Base-by-base conservation (phyloP, 305 asterid species). In the Stenogyne calaminthoides region DNA sequence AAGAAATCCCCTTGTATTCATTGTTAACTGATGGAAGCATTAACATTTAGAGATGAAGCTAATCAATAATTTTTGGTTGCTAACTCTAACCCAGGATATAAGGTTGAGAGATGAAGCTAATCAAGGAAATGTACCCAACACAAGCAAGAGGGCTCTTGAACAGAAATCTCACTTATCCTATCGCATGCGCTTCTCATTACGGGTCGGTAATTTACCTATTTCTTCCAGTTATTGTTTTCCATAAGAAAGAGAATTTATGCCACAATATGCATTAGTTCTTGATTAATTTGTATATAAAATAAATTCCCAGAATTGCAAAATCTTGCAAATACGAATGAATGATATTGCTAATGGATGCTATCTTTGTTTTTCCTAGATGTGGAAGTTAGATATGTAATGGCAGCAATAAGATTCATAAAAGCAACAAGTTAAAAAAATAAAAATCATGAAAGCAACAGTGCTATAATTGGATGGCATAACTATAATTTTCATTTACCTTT, bases 91-190 rank as follows among this genome's bases (percentile, higher is more conserved):
- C 61, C 83, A 93, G 98, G 98, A 93, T 84, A 87, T 93, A 83
- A 85, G 70, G 77, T 77, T 93, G 87, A 89, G 96, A 82, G 97
- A 93, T 75, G 98, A 91, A 89, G 87, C 84, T 83, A 91, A 72
- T 77, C 82, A 62, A 9, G 93, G 84, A 82, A 84, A 57, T 71
- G 34, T 61, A 29, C 57, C 81, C 76, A 89, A 78, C 80, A 32
- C 81, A 63, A 7, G 0, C 69, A 87, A 80, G 84, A 82, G 27
- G 79, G 77, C 14, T 54, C 84, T 75, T 66, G 96, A 86, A 79
- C 70, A 80, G 80, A 94, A 87, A 79, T 84, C 97, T 70, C 98
- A 93, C 85, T 70, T 93, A 74, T 93, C 98, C 77, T 88, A 89
- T 77, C 81, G 91, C 77, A 49, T 91, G 44, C 96, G 97, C 51